Evolutionary conservation across 2,329 filamentous ascomycete genomes (phyloP), one percentile per base, ranked within the genome.

Genomic region (Cercospora sesami): DNA sequence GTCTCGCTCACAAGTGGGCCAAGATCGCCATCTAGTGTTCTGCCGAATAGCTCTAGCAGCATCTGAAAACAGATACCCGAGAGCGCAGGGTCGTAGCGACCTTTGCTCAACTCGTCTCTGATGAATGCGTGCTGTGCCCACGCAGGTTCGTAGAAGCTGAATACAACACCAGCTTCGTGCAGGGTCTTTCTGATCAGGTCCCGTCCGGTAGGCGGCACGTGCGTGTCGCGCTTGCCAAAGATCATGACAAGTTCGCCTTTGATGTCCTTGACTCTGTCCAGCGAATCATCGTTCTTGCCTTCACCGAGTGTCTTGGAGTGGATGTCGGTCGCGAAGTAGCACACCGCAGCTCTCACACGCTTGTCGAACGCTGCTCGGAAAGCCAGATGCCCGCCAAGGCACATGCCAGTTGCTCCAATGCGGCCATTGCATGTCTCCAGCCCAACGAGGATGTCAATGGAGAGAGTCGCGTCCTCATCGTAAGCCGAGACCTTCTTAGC

Each of bases 101-200:
- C 94, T 81, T 97, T 97, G 79, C 91, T 74, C 68, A 95, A 83
- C 82, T 97, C 94, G 76, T 97, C 94, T 18, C 94, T 86, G 78
- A 97, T 96, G 78, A 97, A 97, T 5, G 94, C 94, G 82, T 96
- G 94, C 80, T 97, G 94, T 3, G 94, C 93, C 88, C 92, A 94
- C n/a, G 92, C 91, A 72, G 91, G 89, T 81, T 97, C 94, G 80
- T 95, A 93, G 78, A 92, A 97, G 76, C 88, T 90, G 75, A 94
- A 94, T 9, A 86, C 84, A 5, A 90, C 86, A 9, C 90, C 90
- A 5, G 89, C 87, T 23, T 92, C 92, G 74, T 94, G 89, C 74
- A 97, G 83, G 69, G 92, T 94, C 78, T 87, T 87, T 67, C 93
- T 87, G 78, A 97, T 95, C 72, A 96, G 80, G 79, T 96, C 93